Evolutionary conservation across 192 early-diverging fungal species (phyloP), one percentile per base, ranked within the genome.

Genomic region (Podochytrium sp.): DNA sequence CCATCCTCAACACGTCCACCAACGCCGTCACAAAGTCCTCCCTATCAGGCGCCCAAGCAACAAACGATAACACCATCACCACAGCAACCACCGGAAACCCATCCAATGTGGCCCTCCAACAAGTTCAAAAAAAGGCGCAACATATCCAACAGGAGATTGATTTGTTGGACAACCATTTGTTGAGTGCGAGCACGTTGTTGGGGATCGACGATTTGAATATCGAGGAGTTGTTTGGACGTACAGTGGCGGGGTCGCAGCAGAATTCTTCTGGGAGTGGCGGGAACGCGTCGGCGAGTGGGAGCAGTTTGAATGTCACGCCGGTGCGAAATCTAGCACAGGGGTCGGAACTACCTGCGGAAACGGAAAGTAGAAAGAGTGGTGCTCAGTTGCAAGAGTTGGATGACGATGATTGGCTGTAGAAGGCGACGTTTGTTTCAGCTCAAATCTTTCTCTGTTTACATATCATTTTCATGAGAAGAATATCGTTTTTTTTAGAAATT

Each of bases 61-160:
- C 47, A 10, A 23, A 16, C 38, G 25, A 20, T 41, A 64, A 12
- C 2, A 7, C 47, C 43, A 30, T 25, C 25, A 23, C 18, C n/a
- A 61, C 25, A 47, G 30, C 35, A 40, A 43, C 65, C 37, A 67
- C 27, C 57, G 16, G 37, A 41, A 52, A 68, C 34, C 43, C 57
- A 43, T 52, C 41, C 42, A 2, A 57, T 74, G n/a, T 27, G 3
- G 49, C 30, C 4, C 35, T 76, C 38, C 37, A 73, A 34, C 58
- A 76, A 40, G 47, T 65, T 10, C 29, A 51, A 23, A 25, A 56
- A 29, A 47, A 56, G 30, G 73, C 82, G 10, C 33, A 71, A 37
- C 35, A 56, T 23, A 79, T 85, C n/a, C 73, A 73, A 30, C 79
- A 82, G 23, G 71, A 82, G 43, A 82, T 85, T 53, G 80, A 85